A percentile compares a stretch with the other conserved stretches of the same genome.
Conservation (phyloP, 1,139 yeast genomes). For the Blastobotrys petasosporus region DNA sequence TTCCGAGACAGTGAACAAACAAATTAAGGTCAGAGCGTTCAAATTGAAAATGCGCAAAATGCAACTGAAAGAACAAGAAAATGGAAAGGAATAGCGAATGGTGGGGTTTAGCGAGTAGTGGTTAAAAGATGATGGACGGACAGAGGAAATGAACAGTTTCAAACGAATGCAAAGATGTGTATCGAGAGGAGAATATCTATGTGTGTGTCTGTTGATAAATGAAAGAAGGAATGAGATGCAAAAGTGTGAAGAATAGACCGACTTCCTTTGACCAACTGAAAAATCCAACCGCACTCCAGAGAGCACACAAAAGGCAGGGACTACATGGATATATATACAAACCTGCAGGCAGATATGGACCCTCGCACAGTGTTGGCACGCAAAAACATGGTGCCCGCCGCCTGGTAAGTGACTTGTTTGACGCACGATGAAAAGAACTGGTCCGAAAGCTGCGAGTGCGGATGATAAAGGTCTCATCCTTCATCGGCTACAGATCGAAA, state of each 20-base stretch:
- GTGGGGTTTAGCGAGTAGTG: too few relatives aligned
- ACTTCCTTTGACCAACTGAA: neutral
- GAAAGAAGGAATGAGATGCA: conserved; percentile 1
- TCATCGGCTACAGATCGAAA: too few relatives aligned
- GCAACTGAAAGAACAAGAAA: too few relatives aligned
- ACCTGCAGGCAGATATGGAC: neutral
- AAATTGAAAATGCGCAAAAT: too few relatives aligned
- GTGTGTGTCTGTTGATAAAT: neutral
- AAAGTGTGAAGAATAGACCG: neutral
- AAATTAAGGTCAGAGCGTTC: neutral
- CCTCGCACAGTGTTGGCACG: neutral
- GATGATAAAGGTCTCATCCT: neutral
- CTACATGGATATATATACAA: neutral
- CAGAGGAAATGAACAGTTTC: neutral
- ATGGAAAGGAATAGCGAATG: too few relatives aligned
- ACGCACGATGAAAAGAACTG: neutral
- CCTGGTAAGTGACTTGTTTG: too few relatives aligned
- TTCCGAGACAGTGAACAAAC: neutral
- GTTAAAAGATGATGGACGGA: neutral
- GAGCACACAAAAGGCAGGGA: neutral
- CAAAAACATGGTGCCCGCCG: too few relatives aligned
- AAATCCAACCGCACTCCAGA: neutral
- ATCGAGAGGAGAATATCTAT: neutral
- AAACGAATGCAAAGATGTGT: neutral
- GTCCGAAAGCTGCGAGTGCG: too few relatives aligned